A percentile compares a stretch with the other conserved stretches of the same genome.
Evolutionary conservation across 805 yeast species (phyloP).

Genomic region (Monosporozyma solicola): DNA sequence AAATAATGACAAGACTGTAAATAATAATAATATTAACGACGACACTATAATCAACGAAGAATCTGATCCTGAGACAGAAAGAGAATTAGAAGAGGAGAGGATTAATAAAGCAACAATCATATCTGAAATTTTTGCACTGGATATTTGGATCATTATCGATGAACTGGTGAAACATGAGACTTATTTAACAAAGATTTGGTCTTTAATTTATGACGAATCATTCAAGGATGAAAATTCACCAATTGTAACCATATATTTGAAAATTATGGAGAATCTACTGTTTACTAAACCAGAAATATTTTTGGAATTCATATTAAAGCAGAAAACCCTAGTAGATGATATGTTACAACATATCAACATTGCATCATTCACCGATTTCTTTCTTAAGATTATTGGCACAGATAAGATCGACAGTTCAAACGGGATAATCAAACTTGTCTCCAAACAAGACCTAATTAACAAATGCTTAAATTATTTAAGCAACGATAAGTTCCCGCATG

Average conservation of each 20-base stretch:
- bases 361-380: conserved; percentile 83
- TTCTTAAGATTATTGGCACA: conserved; percentile 77
- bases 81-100: not conserved
- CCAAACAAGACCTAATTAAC: conserved; percentile 63
- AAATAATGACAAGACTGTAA: not conserved
- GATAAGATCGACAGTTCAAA: conserved; percentile 83
- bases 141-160: conserved; percentile 86
- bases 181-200: conserved; percentile 66
- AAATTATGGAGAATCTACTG: conserved; percentile 75
- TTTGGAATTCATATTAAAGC: conserved; percentile 16
- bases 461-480: conserved; percentile 52
- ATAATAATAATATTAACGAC: not conserved
- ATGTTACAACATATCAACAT: conserved; percentile 69
- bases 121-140: conserved; percentile 81
- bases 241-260: conserved; percentile 72
- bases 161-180: conserved; percentile 65
- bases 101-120: conserved; percentile 21
- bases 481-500: conserved; percentile 46
- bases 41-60: not conserved
- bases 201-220: conserved; percentile 48
- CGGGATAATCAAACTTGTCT: conserved; percentile 69
- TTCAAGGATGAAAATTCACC: conserved; percentile 55
- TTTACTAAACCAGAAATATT: conserved; percentile 52
- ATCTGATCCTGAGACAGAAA: not conserved
- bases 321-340: conserved; percentile 35